These are phyloP conservation scores for Botrytis aclada DNA, from an alignment of 2,329 filamentous ascomycete species.

Conservation along the genomic window DNA sequence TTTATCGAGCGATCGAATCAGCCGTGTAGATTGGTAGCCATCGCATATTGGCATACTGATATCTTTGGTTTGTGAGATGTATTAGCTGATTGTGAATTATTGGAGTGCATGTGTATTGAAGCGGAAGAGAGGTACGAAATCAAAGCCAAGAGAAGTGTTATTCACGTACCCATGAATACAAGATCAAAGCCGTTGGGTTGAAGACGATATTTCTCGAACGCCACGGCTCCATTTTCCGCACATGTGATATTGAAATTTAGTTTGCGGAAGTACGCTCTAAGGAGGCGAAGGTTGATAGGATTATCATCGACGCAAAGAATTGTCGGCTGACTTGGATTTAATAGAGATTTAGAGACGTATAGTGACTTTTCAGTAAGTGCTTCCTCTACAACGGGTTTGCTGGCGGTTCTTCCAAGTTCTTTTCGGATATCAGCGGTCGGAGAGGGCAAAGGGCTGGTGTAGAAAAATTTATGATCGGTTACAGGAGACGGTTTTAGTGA, in stretches of 20 bases:
- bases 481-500: neutral
- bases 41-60: conserved; percentile 55
- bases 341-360: neutral
- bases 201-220: conserved; percentile 38
- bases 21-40: conserved; percentile 46
- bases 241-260: conserved; percentile 35
- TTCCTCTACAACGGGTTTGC: neutral
- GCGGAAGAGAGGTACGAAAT: conserved; percentile 6
- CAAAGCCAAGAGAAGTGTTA: neutral
- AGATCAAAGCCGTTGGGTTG: conserved; percentile 39
- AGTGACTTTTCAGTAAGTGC: neutral
- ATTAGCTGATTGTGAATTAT: neutral
- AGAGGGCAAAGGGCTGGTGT: neutral
- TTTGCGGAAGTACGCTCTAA: conserved; percentile 34
- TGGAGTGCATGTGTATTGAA: conserved; percentile 37
- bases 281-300: conserved; percentile 40
- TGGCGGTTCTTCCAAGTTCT: neutral
- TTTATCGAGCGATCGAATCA: conserved; percentile 49
- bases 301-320: conserved; percentile 41
- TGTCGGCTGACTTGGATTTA: neutral
- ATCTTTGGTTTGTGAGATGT: conserved; percentile 38
- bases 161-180: conserved; percentile 46
- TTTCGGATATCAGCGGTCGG: neutral
- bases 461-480: neutral
- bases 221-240: conserved; percentile 45